Base-by-base conservation (phyloP, 164 flowering plant species). In the Liriodendron chinense region DNA sequence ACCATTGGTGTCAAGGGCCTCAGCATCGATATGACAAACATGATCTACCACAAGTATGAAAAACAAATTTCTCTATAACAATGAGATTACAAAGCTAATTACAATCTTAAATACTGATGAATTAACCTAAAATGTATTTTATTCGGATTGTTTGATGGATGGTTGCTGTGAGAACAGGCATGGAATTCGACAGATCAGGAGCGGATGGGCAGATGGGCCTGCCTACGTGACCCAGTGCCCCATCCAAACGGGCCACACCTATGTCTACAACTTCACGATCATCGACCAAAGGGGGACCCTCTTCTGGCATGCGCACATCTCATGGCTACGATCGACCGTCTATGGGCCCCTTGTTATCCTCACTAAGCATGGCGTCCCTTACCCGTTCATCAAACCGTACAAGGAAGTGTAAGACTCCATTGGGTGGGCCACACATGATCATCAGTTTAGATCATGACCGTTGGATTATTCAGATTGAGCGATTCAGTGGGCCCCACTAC, bases 121-220 rank as follows among this genome's bases (percentile, higher is more conserved):
- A 57, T 13, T 57, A 13, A 57, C 62, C 6, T 57, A 13, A 13
- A 0, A 57, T 57, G 18, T 3, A 20, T 57, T 57, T 13, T 9
- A 57, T 57, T 57, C 20, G 62, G 62, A 20, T 20, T 57, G 62
- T 57, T 20, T 0, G 2, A 8, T 57, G 62, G 62, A 57, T 57
- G 62, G 14, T 20, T 57, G 62, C 14, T 57, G 62, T 57, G n/a
- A 34, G 62, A 57, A 21, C 78, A 68, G 88, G 89, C 87, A 83
- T 75, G 87, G 89, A 25, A 47, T 86, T 21, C 59, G 87, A 26
- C 87, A 86, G 47, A 67, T 86, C 1, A 70, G 67, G 25, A 84
- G 77, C 26, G 87, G 87, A 67, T 86, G 89, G 89, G 82, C 83
- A 26, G 89, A 86, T 77, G 89, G 89, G 24, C 89, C 89, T 12